Base-by-base conservation (phyloP, 2,329 filamentous ascomycete genomes). In the Laburnicola sp. region DNA sequence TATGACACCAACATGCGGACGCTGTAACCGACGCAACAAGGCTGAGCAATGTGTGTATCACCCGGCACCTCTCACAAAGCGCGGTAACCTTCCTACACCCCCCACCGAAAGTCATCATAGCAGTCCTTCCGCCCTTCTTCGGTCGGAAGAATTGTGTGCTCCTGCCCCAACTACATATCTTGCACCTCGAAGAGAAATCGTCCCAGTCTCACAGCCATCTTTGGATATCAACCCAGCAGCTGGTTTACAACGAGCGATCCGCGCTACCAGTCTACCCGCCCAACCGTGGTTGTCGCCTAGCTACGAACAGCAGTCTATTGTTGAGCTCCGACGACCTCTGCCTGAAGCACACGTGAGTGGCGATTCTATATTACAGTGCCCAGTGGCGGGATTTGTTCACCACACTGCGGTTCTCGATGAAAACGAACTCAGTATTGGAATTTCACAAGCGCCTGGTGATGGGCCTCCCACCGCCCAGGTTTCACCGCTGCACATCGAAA, bases 11-110 rank as follows among this genome's bases (percentile, higher is more conserved):
- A 59, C 58, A 3, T 73, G 69, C 53, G 69, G 64, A 4, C 55
- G 69, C 38, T 72, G 70, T 56, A 52, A 57, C 6, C 62, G 65
- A 35, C 62, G 63, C 3, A 62, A 59, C 42, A 65, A 63, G 39
- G 43, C 51, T 6, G 63, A 66, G 2, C 62, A 65, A 48, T 73
- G 70, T 38, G 54, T 72, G 9, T 73, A 73, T 42, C 69, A 72
- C 45, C 68, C 69, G 2, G 69, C 69, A 10, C 69, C 70, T 9
- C 50, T 72, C 56, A 70, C 69, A 2, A 68, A 68, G 51, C 45
- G 31, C 23, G 35, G 26, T 16, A 4, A 2, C 11, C 38, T 52
- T 38, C 54, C 62, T 31, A 61, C 56, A 48, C 58, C 60, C 21
- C 46, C 57, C 21, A 50, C 49, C 25, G 44, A 58, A 11, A 42